Percentiles rank a stretch among this genome's conserved stretches.
Conservation (phyloP, 2,329 filamentous ascomycete species). For the Aspergillus puulaauensis region DNA sequence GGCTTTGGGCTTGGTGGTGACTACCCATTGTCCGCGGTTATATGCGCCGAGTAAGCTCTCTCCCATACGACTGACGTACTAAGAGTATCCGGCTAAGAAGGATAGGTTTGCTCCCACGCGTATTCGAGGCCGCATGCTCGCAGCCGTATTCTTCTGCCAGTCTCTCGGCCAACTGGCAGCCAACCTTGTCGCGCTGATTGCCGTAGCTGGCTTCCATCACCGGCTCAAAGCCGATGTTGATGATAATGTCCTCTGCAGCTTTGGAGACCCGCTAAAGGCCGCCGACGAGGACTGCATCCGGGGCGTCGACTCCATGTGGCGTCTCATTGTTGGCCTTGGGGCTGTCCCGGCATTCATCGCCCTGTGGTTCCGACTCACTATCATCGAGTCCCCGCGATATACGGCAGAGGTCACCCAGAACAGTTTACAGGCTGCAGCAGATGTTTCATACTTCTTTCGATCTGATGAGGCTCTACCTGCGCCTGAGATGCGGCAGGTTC, state of each 20-base stretch:
- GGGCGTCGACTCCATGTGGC: constrained; percentile 59
- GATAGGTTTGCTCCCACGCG: constrained; percentile 40
- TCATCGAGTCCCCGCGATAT: constrained; percentile 64
- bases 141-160: constrained; percentile 80
- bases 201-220: constrained; percentile 62
- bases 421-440: constrained; percentile 14
- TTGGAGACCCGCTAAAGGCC: no score
- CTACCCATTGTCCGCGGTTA: constrained; percentile 65
- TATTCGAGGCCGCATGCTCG: constrained; percentile 75
- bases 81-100: no score
- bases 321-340: constrained; percentile 62
- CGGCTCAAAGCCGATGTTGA: not conserved
- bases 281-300: constrained; percentile 6
- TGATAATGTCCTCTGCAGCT: no score
- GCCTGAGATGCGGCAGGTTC: constrained; percentile 2
- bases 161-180: constrained; percentile 74
- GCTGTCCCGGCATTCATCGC: constrained; percentile 62
- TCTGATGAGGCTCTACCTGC: not conserved
- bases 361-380: constrained; percentile 62
- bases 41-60: constrained; percentile 54
- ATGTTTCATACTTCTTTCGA: constrained; percentile 16
- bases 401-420: constrained; percentile 54
- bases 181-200: constrained; percentile 72
- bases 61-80: no score
- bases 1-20: constrained; percentile 61